Conservation (phyloP, 2,329 filamentous ascomycete species). For the Cladophialophora yegresii region DNA sequence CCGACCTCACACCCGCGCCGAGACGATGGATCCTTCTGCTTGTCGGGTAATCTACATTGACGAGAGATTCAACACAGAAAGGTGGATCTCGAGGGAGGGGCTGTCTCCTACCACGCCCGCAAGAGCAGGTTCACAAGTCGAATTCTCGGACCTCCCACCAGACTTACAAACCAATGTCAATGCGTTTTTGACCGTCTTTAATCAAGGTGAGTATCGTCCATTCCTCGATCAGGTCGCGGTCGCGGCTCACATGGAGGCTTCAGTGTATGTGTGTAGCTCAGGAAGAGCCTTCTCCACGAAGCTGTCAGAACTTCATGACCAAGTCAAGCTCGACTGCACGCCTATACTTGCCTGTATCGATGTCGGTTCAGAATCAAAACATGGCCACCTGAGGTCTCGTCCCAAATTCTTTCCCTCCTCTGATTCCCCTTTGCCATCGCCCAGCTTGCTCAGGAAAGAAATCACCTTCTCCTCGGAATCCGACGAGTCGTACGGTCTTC, state of each 20-base stretch:
- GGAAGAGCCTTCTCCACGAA: slow-evolving; percentile 56
- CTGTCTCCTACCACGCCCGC: slow-evolving; percentile 31
- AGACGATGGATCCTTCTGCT: slow-evolving; percentile 46
- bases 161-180: slow-evolving; percentile 53
- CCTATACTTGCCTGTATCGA: slow-evolving; percentile 61
- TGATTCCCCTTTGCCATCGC: slow-evolving; percentile 40
- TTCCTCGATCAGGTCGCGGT: background rate
- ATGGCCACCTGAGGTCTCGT: slow-evolving; percentile 39
- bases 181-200: slow-evolving; percentile 54
- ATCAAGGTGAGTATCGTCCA: slow-evolving; percentile 49
- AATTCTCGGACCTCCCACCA: slow-evolving; percentile 46
- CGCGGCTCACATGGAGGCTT: slow-evolving; percentile 17
- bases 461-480: slow-evolving; percentile 49
- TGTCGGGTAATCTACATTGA: slow-evolving; percentile 52
- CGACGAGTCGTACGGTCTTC: slow-evolving; percentile 52
- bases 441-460: slow-evolving; percentile 38
- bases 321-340: slow-evolving; percentile 46
- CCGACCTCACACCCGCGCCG: slow-evolving; percentile 9
- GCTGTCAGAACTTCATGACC: slow-evolving; percentile 53
- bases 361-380: slow-evolving; percentile 50
- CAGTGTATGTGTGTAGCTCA: slow-evolving; percentile 58
- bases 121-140: slow-evolving; percentile 36
- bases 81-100: slow-evolving; percentile 46
- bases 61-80: slow-evolving; percentile 48
- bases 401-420: slow-evolving; percentile 39